Evolutionary conservation across 495 filamentous ascomycete species (phyloP), one percentile per base, ranked within the genome.

Genomic region (Daldinia bambusicola): DNA sequence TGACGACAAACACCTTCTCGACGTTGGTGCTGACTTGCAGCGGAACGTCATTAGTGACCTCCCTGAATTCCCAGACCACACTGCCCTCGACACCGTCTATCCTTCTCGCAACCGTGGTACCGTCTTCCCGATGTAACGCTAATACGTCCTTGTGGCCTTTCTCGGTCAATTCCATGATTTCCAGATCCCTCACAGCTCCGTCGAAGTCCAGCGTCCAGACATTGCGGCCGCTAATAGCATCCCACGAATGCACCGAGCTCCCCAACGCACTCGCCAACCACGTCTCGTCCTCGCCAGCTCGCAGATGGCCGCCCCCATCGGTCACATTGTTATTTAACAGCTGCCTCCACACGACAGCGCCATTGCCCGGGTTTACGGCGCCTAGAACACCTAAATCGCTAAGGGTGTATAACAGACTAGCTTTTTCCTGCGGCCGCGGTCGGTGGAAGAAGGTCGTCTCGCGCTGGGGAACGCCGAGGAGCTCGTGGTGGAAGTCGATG

Each of bases 391-490:
- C 87, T 38, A 91, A 86, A 32, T 96, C 90, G 63, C 92, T 94
- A 13, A 98, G 82, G 0, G 96, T 97, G 77, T 97, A 99, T 34
- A 99, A 85, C 32, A 98, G 84, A 31, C 92, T 94, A 16, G 95
- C 95, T 78, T 91, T 93, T 18, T 93, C 94, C 61, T 90, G 84
- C 16, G 88, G 80, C 62, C 89, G 86, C 12, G 95, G 96, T 66
- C 89, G 89, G 81, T 97, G 93, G 87, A 98, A 98, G 86, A 99
- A 97, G 56, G 93, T 97, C 40, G 93, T 92, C 48, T 91, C 86
- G 77, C 86, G 81, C 72, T 91, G 89, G 64, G 96, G 94, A 16
- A 90, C 78, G 70, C 95, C 95, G 72, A 98, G 82, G 41, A 98
- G 89, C 58, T 91, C 88, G 81, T 95, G 89, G 81, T 98, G 96